Evolutionary conservation across 2,329 filamentous ascomycete genomes (phyloP).

Genomic region (Coniochaeta sp.): DNA sequence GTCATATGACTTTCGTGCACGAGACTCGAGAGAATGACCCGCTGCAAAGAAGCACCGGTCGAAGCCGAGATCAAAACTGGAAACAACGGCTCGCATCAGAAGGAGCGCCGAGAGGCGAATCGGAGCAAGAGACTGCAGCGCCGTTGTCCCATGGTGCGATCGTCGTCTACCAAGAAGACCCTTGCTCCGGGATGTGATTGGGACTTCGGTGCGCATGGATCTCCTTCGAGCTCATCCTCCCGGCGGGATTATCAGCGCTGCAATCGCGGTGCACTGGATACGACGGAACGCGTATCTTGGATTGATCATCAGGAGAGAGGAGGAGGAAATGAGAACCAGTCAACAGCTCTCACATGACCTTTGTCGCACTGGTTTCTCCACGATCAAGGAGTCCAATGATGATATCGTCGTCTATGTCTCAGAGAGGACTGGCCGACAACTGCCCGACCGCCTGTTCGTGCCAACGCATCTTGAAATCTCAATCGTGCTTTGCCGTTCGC

Average conservation of each 20-base stretch:
- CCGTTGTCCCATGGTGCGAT: slow-evolving; percentile 6
- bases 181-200: slow-evolving; percentile 11
- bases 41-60: not conserved
- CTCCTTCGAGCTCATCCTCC: not conserved
- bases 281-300: not conserved
- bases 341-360: not conserved
- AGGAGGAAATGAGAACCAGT: not conserved
- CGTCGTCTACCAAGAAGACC: slow-evolving; percentile 5
- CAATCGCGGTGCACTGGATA: not conserved
- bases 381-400: not conserved
- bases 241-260: not conserved
- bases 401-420: not conserved
- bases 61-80: not conserved
- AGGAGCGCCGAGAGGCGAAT: slow-evolving; percentile 8
- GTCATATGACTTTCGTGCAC: not conserved
- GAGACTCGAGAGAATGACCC: not conserved
- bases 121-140: slow-evolving; percentile 8
- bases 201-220: slow-evolving; percentile 11
- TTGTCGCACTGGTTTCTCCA: not conserved
- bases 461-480: not conserved
- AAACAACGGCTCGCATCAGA: not conserved
- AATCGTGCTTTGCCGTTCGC: not conserved
- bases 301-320: not conserved
- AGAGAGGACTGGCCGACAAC: not conserved
- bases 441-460: not conserved